A percentile compares a stretch with the other conserved stretches of the same genome.
These are phyloP conservation scores for Powellomyces hirtus DNA, from an alignment of 192 early-diverging fungal species.

Conservation along the genomic window DNA sequence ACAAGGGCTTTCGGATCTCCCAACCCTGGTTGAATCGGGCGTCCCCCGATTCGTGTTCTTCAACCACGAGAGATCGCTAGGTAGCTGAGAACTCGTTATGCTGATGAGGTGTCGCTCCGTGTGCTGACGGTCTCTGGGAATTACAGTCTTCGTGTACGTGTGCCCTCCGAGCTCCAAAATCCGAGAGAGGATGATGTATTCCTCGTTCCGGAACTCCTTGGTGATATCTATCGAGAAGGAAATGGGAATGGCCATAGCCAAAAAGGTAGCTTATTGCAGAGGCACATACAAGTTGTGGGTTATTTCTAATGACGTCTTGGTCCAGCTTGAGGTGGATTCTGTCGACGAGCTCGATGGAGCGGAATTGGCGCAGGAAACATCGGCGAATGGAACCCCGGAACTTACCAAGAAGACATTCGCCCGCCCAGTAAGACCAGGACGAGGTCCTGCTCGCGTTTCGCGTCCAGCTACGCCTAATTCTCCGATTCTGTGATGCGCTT, in stretches of 20 bases:
- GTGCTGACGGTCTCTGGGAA: neutral
- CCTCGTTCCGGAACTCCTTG: slow-evolving; percentile 67
- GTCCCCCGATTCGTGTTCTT: slow-evolving; percentile 77
- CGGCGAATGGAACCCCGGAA: neutral
- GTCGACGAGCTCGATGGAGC: slow-evolving; percentile 26
- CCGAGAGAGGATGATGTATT: slow-evolving; percentile 88
- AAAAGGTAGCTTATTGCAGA: slow-evolving; percentile 55
- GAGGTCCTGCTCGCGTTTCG: slow-evolving; percentile 23
- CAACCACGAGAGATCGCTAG: neutral
- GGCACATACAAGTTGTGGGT: neutral
- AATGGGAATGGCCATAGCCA: slow-evolving; percentile 52
- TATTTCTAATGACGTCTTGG: neutral
- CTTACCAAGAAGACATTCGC: slow-evolving; percentile 22
- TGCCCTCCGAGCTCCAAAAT: slow-evolving; percentile 83
- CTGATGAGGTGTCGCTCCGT: neutral
- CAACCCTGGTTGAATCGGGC: slow-evolving; percentile 38
- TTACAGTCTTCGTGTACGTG: slow-evolving; percentile 80
- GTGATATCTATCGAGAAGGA: slow-evolving; percentile 54
- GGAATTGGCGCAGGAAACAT: neutral
- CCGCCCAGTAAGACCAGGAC: slow-evolving; percentile 25
- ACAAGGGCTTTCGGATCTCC: slow-evolving; percentile 35
- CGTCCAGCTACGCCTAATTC: slow-evolving; percentile 19
- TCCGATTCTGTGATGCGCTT: neutral
- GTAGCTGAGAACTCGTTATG: neutral
- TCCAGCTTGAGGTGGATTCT: slow-evolving; percentile 31